Evolutionary conservation across 2,329 filamentous ascomycete species (phyloP), one percentile per base, ranked within the genome.

Genomic region (Fusarium globosum): DNA sequence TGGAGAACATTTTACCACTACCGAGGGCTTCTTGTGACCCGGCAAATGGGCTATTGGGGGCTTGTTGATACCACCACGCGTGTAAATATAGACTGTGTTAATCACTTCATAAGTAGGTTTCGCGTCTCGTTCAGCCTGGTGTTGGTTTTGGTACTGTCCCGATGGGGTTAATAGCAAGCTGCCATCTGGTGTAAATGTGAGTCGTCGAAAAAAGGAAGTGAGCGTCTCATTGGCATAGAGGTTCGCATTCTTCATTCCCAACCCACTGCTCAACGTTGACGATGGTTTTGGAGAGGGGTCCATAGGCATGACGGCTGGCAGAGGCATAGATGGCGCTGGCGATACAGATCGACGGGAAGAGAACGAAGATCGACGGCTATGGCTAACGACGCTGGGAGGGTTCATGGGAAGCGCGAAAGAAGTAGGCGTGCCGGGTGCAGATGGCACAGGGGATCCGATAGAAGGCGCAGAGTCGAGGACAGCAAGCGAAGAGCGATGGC

Each of bases 21-120:
- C 94, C 0, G 96, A 98, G 0, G 96, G 96, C 82, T 99, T 99
- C 86, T 98, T 99, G 83, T 98, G 96, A 4, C 96, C 96, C 0
- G 96, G 96, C 12, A 99, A 88, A 82, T 98, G 96, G 12, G 96
- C 95, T 65, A 98, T 93, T 6, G 96, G 96, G 3, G 96, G 95
- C 81, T 97, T 98, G 84, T 98, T 98, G 79, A 99, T 94, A 30
- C 96, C 96, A 36, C 95, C 96, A 77, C 96, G 89, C 0, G 96
- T 98, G 82, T 99, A 99, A 61, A 99, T 96, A 83, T 99, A 99
- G 28, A 99, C 97, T 0, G 96, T 99, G 80, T 99, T 99, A 77
- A 93, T 95, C 58, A 98, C 89, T 75, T 99, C 96, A 76, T 96
- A 96, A 2, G 88, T 88, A 1, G 90, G 88, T 81, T 95, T 97